Evolutionary conservation across 2,329 filamentous ascomycete species (phyloP).

Genomic region (Phaeosphaeriaceae sp.): DNA sequence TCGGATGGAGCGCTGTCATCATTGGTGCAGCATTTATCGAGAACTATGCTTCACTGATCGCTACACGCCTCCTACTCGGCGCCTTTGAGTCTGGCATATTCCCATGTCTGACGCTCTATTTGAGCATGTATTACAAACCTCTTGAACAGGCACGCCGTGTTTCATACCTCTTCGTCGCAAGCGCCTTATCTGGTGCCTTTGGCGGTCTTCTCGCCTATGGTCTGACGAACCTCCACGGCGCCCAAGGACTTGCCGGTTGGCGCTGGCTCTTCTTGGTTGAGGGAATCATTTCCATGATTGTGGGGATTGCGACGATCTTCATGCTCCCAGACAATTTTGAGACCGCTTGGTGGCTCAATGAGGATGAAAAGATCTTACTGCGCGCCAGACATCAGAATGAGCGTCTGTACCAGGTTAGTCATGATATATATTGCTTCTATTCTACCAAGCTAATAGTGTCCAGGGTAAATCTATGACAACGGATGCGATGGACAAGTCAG

Average conservation of each 20-base stretch:
- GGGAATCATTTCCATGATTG: constrained; percentile 58
- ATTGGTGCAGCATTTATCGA: constrained; percentile 25
- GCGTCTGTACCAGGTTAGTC: too few relatives aligned
- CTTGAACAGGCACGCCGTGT: constrained; percentile 58
- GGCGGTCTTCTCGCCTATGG: constrained; percentile 60
- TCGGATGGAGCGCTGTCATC: constrained; percentile 21
- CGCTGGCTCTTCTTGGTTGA: constrained; percentile 64
- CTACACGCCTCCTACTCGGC: constrained; percentile 29
- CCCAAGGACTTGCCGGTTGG: constrained; percentile 16
- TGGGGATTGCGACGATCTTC: constrained; percentile 37
- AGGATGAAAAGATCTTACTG: constrained; percentile 60
- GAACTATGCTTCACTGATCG: constrained; percentile 27
- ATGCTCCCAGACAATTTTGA: constrained; percentile 59
- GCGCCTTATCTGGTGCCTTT: constrained; percentile 61
- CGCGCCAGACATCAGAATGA: constrained; percentile 51
- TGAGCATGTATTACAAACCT: constrained; percentile 28
- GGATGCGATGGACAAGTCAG: constrained; percentile 80
- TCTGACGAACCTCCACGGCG: constrained; percentile 28
- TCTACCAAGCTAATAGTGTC: too few relatives aligned
- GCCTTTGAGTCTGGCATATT: constrained; percentile 32
- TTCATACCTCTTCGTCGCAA: constrained; percentile 60
- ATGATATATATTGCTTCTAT: too few relatives aligned
- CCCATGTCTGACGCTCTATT: constrained; percentile 26
- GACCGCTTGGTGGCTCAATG: constrained; percentile 56
- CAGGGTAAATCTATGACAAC: constrained; percentile 61